Evolutionary conservation across 176 grass and related monocot genomes (phyloP), one percentile per base, ranked within the genome.

Genomic region (Alloteropsis semialata): DNA sequence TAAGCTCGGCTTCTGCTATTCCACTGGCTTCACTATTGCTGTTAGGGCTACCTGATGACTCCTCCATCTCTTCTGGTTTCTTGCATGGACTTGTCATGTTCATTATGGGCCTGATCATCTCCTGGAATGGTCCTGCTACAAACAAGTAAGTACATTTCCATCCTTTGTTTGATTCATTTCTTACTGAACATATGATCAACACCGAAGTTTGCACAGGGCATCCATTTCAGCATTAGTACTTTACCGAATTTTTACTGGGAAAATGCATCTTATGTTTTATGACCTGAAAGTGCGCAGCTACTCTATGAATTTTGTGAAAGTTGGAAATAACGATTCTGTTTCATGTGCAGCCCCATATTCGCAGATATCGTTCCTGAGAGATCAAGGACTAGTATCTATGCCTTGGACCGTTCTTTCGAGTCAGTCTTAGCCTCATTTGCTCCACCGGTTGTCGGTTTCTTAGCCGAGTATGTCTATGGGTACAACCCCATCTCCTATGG

Each of bases 341-440:
- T 87, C 37, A 50, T 78, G 30, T 87, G 80, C 83, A 98, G 96
- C 62, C 96, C 92, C 15, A 98, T 98, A 55, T 98, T 98, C 74
- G 96, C 92, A 9, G 96, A 95, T 81, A 98, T 95, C 18, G 96
- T 98, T 69, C 92, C 92, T 51, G 90, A 91, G 82, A 93, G 87
- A 84, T 95, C 96, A 81, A 88, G 92, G 61, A 88, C 96, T 75
- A 93, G 91, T 32, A 93, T 95, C 48, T 98, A 98, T 10, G 96
- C 92, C 6, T 38, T 98, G 75, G 92, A 95, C 77, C 82, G 84
- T 69, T 98, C 96, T n/a, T 93, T 90, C 21, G 91, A 98, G 82
- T 92, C 96, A 0, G 77, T 95, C 2, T 81, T 98, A 43, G 76
- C 96, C n/a, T 93, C 96, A 36, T 98, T 95, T 41, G 96, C 96